Percentiles rank a stretch among this genome's conserved stretches.
phyloP scores from a whole-genome alignment of 179 eudicot genomes.

The Drosera spatulata region DNA sequence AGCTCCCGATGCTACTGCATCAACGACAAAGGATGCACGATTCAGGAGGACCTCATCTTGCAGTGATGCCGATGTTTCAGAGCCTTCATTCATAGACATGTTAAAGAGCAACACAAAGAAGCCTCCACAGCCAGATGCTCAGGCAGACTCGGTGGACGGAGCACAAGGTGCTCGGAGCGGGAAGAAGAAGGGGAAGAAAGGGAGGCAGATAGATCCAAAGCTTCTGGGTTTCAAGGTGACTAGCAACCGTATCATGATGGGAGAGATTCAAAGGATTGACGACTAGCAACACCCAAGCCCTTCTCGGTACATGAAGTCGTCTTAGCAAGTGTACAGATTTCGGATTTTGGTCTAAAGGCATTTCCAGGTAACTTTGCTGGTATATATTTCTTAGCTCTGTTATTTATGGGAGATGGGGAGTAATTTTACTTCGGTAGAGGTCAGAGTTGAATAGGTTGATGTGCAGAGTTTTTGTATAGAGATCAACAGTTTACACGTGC shows the following conservation, averaged over 20 bases:
- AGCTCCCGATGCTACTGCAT: constrained; percentile 14
- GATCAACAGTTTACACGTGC: too few relatives aligned
- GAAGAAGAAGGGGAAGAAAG: constrained; percentile 89
- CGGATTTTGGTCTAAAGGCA: neutral
- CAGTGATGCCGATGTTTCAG: constrained; percentile 68
- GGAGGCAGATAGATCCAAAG: constrained; percentile 86
- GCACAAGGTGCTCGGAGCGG: constrained; percentile 40
- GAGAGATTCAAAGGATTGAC: constrained; percentile 77
- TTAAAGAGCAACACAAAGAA: constrained; percentile 68
- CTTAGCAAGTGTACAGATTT: constrained; percentile 7
- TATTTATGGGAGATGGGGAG: neutral
- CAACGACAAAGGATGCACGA: constrained; percentile 34
- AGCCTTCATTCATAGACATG: constrained; percentile 81
- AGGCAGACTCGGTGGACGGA: constrained; percentile 39
- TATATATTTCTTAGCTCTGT: neutral
- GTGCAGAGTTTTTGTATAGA: too few relatives aligned
- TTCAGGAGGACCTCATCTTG: constrained; percentile 61
- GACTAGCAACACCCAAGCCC: constrained; percentile 23
- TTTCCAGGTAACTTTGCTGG: neutral
- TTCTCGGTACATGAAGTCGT: neutral
- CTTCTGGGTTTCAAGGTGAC: constrained; percentile 92
- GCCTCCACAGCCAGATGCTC: constrained; percentile 34
- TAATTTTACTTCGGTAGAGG: neutral
- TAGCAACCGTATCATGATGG: constrained; percentile 96
- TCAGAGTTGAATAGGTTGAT: too few relatives aligned